Percentiles rank a stretch among this genome's conserved stretches.
phyloP scores from a whole-genome alignment of 192 early-diverging fungal species.

The Backusella macrospora region DNA sequence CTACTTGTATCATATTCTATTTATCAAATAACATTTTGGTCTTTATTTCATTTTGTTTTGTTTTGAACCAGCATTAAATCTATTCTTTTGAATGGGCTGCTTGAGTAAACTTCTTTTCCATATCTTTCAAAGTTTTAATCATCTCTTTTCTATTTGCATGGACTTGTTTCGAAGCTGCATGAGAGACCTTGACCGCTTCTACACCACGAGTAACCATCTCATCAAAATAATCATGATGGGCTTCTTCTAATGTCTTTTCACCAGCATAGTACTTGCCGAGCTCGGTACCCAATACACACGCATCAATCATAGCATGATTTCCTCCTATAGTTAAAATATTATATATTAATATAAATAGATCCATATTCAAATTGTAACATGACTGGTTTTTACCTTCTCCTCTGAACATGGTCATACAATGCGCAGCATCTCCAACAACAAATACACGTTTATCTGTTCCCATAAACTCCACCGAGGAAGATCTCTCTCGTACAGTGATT shows the following conservation, averaged over 20 bases:
- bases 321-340: conserved; percentile 21
- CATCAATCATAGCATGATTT: conserved; percentile 32
- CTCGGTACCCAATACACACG: conserved; percentile 14
- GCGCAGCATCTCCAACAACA: conserved; percentile 28
- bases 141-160: too few species aligned
- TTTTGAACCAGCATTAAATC: too few species aligned
- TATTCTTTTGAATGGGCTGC: too few species aligned
- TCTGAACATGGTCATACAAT: conserved; percentile 28
- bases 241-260: conserved; percentile 9
- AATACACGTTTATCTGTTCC: conserved; percentile 6
- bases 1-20: too few species aligned
- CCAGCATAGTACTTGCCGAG: neutral
- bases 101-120: too few species aligned
- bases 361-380: too few species aligned
- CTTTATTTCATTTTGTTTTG: too few species aligned
- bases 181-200: neutral
- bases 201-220: conserved; percentile 12
- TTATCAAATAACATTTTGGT: too few species aligned
- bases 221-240: neutral
- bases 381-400: too few species aligned
- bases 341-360: too few species aligned
- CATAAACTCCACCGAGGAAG: neutral
- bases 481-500: conserved; percentile 19
- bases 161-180: neutral
- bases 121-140: too few species aligned